Conservation (phyloP, 108 stramenopile species). For the Phaeodactylum tricornutum region DNA sequence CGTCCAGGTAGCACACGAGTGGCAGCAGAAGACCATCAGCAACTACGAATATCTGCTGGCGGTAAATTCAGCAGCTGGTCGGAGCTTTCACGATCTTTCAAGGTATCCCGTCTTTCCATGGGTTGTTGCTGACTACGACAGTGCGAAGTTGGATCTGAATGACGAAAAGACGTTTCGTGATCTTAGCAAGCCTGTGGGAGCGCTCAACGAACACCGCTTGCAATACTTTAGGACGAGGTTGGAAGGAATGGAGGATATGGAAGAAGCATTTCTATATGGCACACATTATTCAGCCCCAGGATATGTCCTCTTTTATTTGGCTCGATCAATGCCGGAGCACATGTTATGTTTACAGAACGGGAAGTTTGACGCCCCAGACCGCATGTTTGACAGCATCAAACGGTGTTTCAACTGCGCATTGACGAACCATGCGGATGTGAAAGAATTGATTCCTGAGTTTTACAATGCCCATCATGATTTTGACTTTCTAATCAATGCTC, state of each 20-base stretch:
- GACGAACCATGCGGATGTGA: constrained; percentile 92
- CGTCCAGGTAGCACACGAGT: constrained; percentile 43
- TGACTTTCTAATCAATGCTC: constrained; percentile 87
- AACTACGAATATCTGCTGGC: constrained; percentile 94
- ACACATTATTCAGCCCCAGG: constrained; percentile 95
- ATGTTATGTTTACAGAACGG: constrained; percentile 98
- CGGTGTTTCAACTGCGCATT: constrained; percentile 72
- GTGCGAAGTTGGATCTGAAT: constrained; percentile 53
- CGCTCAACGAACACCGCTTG: constrained; percentile 80
- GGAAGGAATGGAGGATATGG: constrained; percentile 61
- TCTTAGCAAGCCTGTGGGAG: constrained; percentile 95
- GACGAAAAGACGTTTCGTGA: constrained; percentile 70
- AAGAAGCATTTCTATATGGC: constrained; percentile 86
- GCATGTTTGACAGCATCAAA: constrained; percentile 82
- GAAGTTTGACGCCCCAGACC: constrained; percentile 95
- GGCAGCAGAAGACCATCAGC: constrained; percentile 53
- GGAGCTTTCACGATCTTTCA: constrained; percentile 88
- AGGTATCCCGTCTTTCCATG: constrained; percentile 99
- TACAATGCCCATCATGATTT: constrained; percentile 66
- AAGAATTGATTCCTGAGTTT: constrained; percentile 97
- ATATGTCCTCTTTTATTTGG: constrained; percentile 96
- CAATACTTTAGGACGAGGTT: constrained; percentile 78
- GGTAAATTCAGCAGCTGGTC: constrained; percentile 90
- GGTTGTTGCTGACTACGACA: constrained; percentile 83
- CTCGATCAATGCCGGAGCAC: constrained; percentile 92